phyloP scores from a whole-genome alignment of 2,329 filamentous ascomycete genomes.

The Colletotrichum neosansevieriae region DNA sequence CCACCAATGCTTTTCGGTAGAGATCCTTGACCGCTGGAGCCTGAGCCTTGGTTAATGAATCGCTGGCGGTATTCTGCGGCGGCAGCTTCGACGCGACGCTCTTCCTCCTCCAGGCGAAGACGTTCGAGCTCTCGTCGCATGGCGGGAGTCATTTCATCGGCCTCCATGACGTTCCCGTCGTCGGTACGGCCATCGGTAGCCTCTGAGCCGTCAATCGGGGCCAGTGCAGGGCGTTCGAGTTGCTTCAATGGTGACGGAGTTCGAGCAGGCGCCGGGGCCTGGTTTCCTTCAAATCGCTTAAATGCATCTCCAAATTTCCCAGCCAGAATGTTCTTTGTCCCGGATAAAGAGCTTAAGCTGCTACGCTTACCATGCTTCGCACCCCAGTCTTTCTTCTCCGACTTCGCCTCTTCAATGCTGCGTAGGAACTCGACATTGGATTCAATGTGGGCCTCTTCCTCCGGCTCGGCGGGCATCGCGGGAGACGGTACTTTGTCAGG shows the following conservation, averaged over 20 bases:
- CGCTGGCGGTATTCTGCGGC: constrained; percentile 88
- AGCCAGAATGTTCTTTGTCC: constrained; percentile 84
- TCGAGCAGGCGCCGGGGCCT: constrained; percentile 50
- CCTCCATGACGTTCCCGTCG: constrained; percentile 71
- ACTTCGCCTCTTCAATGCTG: constrained; percentile 75
- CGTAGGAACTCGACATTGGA: constrained; percentile 88
- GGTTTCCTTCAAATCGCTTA: constrained; percentile 82
- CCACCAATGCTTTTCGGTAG: constrained; percentile 69
- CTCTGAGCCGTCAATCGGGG: constrained; percentile 82
- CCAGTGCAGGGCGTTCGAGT: constrained; percentile 64
- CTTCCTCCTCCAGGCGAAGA: constrained; percentile 84
- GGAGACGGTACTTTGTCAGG: constrained; percentile 56
- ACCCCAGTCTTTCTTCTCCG: constrained; percentile 65
- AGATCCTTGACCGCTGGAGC: constrained; percentile 52
- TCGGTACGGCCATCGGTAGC: constrained; percentile 77
- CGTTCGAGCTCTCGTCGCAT: constrained; percentile 92
- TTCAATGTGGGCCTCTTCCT: constrained; percentile 76
- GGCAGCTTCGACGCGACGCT: constrained; percentile 87
- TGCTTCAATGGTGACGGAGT: constrained; percentile 64
- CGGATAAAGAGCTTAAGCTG: constrained; percentile 78
- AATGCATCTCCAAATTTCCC: constrained; percentile 95
- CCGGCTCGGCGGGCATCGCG: constrained; percentile 52
- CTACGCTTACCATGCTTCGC: constrained; percentile 77
- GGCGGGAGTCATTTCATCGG: constrained; percentile 83
- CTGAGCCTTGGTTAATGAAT: constrained; percentile 67